Evolutionary conservation across 495 filamentous ascomycete genomes (phyloP), one percentile per base, ranked within the genome.

Genomic region (Echria macrotheca): DNA sequence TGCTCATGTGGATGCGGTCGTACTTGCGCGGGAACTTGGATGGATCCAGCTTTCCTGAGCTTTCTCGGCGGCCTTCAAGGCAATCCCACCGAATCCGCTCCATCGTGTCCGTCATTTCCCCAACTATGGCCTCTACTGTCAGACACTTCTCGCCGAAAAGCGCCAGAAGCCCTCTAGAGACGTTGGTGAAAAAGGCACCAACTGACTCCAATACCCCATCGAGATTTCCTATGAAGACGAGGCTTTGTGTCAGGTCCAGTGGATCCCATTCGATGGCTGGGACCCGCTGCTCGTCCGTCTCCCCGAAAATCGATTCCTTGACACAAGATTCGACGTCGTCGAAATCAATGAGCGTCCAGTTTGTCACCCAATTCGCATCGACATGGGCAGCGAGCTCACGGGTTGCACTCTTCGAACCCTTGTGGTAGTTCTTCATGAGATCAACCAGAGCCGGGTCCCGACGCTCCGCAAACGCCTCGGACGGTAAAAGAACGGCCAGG

Each of bases 1-100:
- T 70, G 47, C 60, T 69, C 24, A 66, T 46, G 46, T 71, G 65
- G 15, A 71, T 65, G 4, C 63, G 38, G 38, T 71, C 65, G 38
- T 66, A 71, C 12, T 8, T 28, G 9, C 48, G 28, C 7, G 67
- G 68, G 42, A 59, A 70, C 12, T 47, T 51, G 19, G 49, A 45
- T 18, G 47, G 26, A 32, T 56, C 35, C 24, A 46, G 21, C 17
- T 23, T 28, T 15, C 38, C 51, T 15, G 26, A 22, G 9, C 48
- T 29, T 35, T 46, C 24, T 18, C 49, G 33, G n/a, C 57, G 56
- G 14, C 50, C 50, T 14, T 60, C 44, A 17, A 68, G 49, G 44
- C 53, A 47, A 22, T 29, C 47, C 44, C 61, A 61, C 4, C 63
- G 57, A 38, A 63, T 40, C 19, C 60, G 58, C 24, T 69, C 66